Base-by-base conservation (phyloP, 2,329 filamentous ascomycete species). In the Diaporthe citri region DNA sequence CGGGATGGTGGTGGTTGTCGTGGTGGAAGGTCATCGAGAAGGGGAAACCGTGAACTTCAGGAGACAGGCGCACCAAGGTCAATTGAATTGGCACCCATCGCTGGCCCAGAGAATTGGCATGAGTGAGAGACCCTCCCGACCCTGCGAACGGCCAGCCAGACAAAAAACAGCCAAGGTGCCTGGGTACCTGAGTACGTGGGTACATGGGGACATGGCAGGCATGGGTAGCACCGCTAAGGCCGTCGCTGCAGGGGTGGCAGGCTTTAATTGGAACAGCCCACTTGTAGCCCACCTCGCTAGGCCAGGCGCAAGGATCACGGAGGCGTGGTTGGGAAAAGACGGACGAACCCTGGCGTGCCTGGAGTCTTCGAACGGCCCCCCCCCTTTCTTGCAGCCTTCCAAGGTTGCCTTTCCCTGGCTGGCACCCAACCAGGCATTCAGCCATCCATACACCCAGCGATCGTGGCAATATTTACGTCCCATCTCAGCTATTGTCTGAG, bases 261-360 rank as follows among this genome's bases (percentile, higher is more conserved):
- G 56, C 66, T 75, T 74, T 74, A 75, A 75, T 57, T 74, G 74
- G 74, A 75, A 75, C 66, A 64, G 34, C 57, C 57, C 28, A 67
- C 74, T 62, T 52, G 64, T 31, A 67, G 46, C 51, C 51, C 56
- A 64, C 52, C 55, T 55, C 64, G 56, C 71, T 64, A 71, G 34
- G 10, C 22, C 55, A 39, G 70, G 60, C 60, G 39, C 71, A 60
- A 56, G 70, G 55, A 46, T 69, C 48, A 41, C 7, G 20, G 64
- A 52, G n/a, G 64, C 64, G 64, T 69, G 64, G 64, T 69, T 69
- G 64, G 64, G 62, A 67, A 41, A 28, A 67, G 64, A 67, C 46
- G 64, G 64, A 52, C 31, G 64, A 41, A 52, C 64, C 64, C 64
- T 52, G 62, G 62, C 46, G 46, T 67, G 64, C 64, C 64, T 46